These are phyloP conservation scores for Pichia exigua DNA, from an alignment of 805 yeast genomes.

Conservation along the genomic window DNA sequence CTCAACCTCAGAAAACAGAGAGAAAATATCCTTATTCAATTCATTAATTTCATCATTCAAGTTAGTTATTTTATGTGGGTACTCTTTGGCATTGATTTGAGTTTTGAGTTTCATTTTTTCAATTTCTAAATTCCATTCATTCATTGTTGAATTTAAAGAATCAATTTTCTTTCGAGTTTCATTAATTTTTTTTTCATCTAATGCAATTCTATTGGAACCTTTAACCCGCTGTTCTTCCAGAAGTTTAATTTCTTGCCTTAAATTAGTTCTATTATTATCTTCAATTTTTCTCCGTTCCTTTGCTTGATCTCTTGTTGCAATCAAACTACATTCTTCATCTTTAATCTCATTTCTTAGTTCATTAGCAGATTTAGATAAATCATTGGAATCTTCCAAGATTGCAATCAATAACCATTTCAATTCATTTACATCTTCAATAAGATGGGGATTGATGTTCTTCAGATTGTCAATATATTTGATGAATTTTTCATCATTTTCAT, in stretches of 20 bases:
- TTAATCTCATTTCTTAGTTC: slow-evolving; percentile 29
- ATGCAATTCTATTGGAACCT: slow-evolving; percentile 29
- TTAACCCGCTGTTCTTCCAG: slow-evolving; percentile 35
- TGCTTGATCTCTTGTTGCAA: slow-evolving; percentile 30
- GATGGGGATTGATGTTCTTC: slow-evolving; percentile 20
- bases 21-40: slow-evolving; percentile 23
- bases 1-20: slow-evolving; percentile 23
- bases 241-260: slow-evolving; percentile 34
- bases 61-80: slow-evolving; percentile 15
- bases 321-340: slow-evolving; percentile 31
- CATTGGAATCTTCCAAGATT: slow-evolving; percentile 35
- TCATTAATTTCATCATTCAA: slow-evolving; percentile 19
- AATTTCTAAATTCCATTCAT: slow-evolving; percentile 22
- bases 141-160: slow-evolving; percentile 21
- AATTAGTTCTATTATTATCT: slow-evolving; percentile 32
- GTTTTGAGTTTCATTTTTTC: slow-evolving; percentile 27
- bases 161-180: slow-evolving; percentile 25
- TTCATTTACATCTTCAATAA: slow-evolving; percentile 35
- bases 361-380: slow-evolving; percentile 26
- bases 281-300: slow-evolving; percentile 34
- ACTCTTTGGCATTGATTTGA: slow-evolving; percentile 15
- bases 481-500: slow-evolving; percentile 4
- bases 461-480: slow-evolving; percentile 13
- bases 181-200: slow-evolving; percentile 25
- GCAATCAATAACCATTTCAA: slow-evolving; percentile 34